These are phyloP conservation scores for Thelonectria discophora DNA, from an alignment of 2,329 filamentous ascomycete species.

Conservation along the genomic window DNA sequence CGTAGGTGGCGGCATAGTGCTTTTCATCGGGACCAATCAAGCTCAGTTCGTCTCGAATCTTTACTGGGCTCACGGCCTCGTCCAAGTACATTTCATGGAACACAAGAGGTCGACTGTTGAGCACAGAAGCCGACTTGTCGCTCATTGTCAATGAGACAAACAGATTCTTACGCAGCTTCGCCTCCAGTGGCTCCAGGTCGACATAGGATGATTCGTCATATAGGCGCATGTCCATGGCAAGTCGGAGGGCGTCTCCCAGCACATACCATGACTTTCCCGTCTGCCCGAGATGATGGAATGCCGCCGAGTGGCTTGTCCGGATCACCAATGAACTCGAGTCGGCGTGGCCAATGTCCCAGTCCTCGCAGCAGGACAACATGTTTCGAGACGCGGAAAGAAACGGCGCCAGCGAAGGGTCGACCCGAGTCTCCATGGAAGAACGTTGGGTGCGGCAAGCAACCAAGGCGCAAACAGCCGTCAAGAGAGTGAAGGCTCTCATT, in stretches of 20 bases:
- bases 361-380: constrained; percentile 22
- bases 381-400: constrained; percentile 19
- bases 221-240: constrained; percentile 24
- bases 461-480: constrained; percentile 10
- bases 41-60: neutral
- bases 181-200: constrained; percentile 17
- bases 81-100: constrained; percentile 22
- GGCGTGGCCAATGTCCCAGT: constrained; percentile 17
- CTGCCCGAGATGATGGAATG: constrained; percentile 18
- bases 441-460: constrained; percentile 5
- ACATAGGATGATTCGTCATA: constrained; percentile 15
- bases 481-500: constrained; percentile 19
- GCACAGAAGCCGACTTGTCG: constrained; percentile 25
- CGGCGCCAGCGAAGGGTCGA: neutral
- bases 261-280: constrained; percentile 16
- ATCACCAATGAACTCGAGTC: constrained; percentile 20
- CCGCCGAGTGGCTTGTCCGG: constrained; percentile 12
- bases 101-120: constrained; percentile 16
- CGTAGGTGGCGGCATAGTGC: constrained; percentile 10
- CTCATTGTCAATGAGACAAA: constrained; percentile 4
- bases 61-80: neutral
- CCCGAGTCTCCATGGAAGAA: neutral
- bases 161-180: constrained; percentile 16
- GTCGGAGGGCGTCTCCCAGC: constrained; percentile 12
- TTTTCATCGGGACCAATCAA: neutral